Evolutionary conservation across 2,329 filamentous ascomycete genomes (phyloP).

Genomic region (Aspergillus sp.): DNA sequence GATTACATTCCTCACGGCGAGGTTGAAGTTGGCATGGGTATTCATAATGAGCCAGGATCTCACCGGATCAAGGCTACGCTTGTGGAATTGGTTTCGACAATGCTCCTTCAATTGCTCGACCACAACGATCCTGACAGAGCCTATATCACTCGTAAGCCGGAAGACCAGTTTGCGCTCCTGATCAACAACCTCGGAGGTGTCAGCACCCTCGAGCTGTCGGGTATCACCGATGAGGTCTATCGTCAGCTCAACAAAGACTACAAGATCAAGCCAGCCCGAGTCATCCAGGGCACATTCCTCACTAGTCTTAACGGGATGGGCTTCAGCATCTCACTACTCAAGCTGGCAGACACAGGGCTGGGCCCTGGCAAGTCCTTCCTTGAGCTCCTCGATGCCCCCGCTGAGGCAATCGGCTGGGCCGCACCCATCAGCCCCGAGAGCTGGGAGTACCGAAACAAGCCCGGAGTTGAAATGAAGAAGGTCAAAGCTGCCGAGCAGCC

Average conservation of each 20-base stretch:
- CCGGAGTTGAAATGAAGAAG: slow-evolving; percentile 42
- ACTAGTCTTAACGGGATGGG: slow-evolving; percentile 71
- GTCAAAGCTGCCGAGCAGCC: slow-evolving; percentile 45
- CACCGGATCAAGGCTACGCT: slow-evolving; percentile 52
- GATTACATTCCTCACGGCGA: slow-evolving; percentile 55
- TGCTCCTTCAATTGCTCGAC: slow-evolving; percentile 66
- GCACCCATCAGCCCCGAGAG: slow-evolving; percentile 59
- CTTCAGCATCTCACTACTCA: slow-evolving; percentile 68
- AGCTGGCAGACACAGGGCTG: slow-evolving; percentile 60
- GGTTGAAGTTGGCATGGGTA: slow-evolving; percentile 71
- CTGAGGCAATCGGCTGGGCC: slow-evolving; percentile 67
- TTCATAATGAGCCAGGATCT: slow-evolving; percentile 65
- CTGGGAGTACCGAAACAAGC: slow-evolving; percentile 52
- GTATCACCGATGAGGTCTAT: slow-evolving; percentile 66
- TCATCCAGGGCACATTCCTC: slow-evolving; percentile 68
- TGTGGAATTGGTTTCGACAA: slow-evolving; percentile 55
- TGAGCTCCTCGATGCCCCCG: slow-evolving; percentile 66
- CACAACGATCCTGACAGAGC: slow-evolving; percentile 62
- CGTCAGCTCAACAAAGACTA: slow-evolving; percentile 60
- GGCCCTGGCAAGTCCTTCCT: slow-evolving; percentile 57
- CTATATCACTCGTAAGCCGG: slow-evolving; percentile 58
- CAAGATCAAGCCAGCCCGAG: slow-evolving; percentile 60
- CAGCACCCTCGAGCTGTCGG: slow-evolving; percentile 65
- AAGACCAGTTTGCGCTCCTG: slow-evolving; percentile 62
- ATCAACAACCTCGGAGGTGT: slow-evolving; percentile 72